Evolutionary conservation across 371 early-diverging fungal species (phyloP), one percentile per base, ranked within the genome.

Genomic region (Lichtheimia hyalospora): DNA sequence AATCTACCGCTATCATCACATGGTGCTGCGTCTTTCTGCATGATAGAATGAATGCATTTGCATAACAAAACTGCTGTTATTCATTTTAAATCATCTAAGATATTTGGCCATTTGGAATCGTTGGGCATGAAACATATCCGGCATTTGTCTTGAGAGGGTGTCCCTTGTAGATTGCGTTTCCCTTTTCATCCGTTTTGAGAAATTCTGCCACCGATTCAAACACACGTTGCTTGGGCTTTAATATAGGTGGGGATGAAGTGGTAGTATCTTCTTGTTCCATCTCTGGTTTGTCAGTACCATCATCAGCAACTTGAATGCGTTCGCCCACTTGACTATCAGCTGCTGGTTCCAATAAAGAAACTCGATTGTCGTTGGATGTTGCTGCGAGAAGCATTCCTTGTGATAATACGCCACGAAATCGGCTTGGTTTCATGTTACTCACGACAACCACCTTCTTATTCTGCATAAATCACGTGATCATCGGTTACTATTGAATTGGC

Each of bases 351-450:
- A 86, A 43, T 13, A 84, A 41, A 18, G 69, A 78, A 0, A 86
- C 84, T 18, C 52, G 54, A n/a, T 70, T 67, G 46, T 68, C 73
- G 34, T 54, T 66, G 42, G 14, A 41, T n/a, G 63, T 69, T 14
- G 83, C 84, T 53, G 83, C 82, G 1, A 88, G 58, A 16, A 88
- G 53, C 86, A 88, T 86, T 3, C 85, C 88, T 34, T 84, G 71
- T 0, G 86, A 86, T 44, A 74, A 56, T 0, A 86, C 76, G 0
- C 88, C 88, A 25, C 85, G 66, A 41, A 88, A 81, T 55, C 74
- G 76, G 40, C 82, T 78, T 10, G 87, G 82, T 58, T 87, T 87
- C 74, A 86, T 69, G 56, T 86, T 86, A 44, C 68, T 62, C 5
- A 86, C 84, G 2, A 84, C 84, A 49, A 85, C 62, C 1, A 85